Evolutionary conservation across 352 stramenopile genomes (phyloP).

Genomic region (Phytophthora uliginosa): DNA sequence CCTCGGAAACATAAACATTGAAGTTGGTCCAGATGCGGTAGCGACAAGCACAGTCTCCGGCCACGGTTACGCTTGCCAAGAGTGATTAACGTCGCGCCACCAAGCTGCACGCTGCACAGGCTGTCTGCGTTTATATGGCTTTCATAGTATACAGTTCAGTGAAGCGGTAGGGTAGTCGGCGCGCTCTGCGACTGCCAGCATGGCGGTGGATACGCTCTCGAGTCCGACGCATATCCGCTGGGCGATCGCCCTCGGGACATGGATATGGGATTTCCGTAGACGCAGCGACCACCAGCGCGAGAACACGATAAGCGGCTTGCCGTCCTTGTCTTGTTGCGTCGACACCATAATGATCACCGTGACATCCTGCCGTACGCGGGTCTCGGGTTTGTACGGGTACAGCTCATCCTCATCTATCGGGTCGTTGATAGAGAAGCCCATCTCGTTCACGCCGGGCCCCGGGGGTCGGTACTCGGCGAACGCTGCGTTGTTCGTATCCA

Average conservation of each 20-base stretch:
- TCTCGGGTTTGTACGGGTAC: conserved; percentile 49
- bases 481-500: conserved; percentile 53
- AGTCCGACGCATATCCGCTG: conserved; percentile 35
- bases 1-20: conserved; percentile 22
- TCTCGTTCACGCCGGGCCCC: conserved; percentile 21
- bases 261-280: conserved; percentile 32
- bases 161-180: conserved; percentile 5
- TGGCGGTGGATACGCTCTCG: conserved; percentile 35
- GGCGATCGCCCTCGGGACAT: conserved; percentile 27
- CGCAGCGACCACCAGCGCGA: conserved; percentile 41
- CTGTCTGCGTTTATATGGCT: neutral
- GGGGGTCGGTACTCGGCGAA: conserved; percentile 37
- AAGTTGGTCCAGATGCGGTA: conserved; percentile 17
- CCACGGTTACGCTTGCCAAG: too few species aligned
- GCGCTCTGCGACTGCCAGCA: conserved; percentile 28
- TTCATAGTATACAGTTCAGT: neutral
- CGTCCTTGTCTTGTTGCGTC: conserved; percentile 19
- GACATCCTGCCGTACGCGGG: conserved; percentile 41
- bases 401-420: conserved; percentile 60
- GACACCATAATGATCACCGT: conserved; percentile 39
- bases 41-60: conserved; percentile 11
- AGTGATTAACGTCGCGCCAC: neutral
- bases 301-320: conserved; percentile 37
- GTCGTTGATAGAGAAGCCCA: conserved; percentile 46
- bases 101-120: neutral